Percentiles rank a stretch among this genome's conserved stretches.
Evolutionary conservation across 441 rosid genomes (phyloP).

Genomic region (Gossypium schwendimanii): DNA sequence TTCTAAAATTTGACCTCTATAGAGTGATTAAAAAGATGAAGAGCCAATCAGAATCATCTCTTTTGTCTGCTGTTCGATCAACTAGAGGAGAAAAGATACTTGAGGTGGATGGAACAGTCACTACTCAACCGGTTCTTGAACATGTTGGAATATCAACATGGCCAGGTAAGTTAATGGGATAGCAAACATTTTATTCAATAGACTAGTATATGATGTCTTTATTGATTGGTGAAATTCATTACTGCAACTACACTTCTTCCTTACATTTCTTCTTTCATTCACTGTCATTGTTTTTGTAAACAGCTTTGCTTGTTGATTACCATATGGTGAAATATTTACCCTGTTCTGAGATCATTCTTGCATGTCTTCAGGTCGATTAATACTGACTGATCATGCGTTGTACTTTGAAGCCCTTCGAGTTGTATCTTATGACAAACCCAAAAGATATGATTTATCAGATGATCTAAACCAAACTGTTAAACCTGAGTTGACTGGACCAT

Average conservation of each 20-base stretch:
- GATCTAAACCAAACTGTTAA: constrained; percentile 83
- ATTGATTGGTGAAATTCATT: neutral
- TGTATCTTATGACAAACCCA: constrained; percentile 82
- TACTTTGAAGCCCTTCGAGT: constrained; percentile 86
- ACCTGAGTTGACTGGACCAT: constrained; percentile 90
- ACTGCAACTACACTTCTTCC: neutral
- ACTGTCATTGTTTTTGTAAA: neutral
- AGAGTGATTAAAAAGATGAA: constrained; percentile 82
- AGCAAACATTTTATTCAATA: neutral
- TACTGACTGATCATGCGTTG: constrained; percentile 75
- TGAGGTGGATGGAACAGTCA: constrained; percentile 85
- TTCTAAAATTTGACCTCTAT: constrained; percentile 13
- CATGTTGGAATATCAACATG: constrained; percentile 86
- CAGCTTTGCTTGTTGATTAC: neutral
- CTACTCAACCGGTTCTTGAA: constrained; percentile 97
- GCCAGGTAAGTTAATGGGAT: constrained; percentile 59
- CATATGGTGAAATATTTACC: neutral
- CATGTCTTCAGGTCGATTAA: constrained; percentile 62
- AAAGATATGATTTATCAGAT: constrained; percentile 67
- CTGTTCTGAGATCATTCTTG: neutral
- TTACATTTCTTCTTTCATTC: neutral
- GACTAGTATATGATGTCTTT: neutral
- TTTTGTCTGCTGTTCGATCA: constrained; percentile 58
- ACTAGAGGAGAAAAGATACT: constrained; percentile 69
- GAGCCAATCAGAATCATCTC: constrained; percentile 75